A percentile compares a stretch with the other conserved stretches of the same genome.
Evolutionary conservation across 2,329 filamentous ascomycete species (phyloP).

Genomic region (Sporothrix curviconia): DNA sequence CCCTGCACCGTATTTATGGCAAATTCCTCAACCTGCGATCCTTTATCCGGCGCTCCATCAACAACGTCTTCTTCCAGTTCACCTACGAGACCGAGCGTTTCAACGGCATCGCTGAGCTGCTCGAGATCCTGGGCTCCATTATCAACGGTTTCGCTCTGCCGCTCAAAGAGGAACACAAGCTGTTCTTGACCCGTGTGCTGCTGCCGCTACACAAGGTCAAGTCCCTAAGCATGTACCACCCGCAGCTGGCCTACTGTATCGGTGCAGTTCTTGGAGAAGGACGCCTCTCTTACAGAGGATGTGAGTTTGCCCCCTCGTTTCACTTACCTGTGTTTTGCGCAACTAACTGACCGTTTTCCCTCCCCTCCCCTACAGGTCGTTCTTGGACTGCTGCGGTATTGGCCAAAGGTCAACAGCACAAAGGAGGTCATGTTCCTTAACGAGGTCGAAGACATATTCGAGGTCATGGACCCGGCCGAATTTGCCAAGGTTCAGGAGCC

Average conservation of each 20-base stretch:
- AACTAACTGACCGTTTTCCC: constrained; percentile 30
- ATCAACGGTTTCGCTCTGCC: constrained; percentile 98
- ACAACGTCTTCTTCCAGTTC: constrained; percentile 99
- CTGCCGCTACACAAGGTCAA: constrained; percentile 97
- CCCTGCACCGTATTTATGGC: constrained; percentile 93
- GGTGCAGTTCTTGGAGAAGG: constrained; percentile 98
- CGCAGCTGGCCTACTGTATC: constrained; percentile 96
- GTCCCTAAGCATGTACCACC: constrained; percentile 99
- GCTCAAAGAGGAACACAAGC: constrained; percentile 96
- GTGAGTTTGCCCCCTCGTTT: no score
- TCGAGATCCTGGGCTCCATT: constrained; percentile 96
- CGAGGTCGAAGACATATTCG: constrained; percentile 98
- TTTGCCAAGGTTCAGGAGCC: constrained; percentile 98
- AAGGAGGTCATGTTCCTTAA: constrained; percentile 99
- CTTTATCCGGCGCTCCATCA: constrained; percentile 96
- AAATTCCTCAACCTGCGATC: constrained; percentile 97
- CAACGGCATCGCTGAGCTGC: constrained; percentile 92
- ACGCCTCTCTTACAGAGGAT: constrained; percentile 94
- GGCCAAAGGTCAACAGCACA: constrained; percentile 99
- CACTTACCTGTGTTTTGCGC: not conserved
- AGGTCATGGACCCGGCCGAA: constrained; percentile 98
- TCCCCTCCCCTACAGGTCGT: no score
- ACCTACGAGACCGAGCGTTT: constrained; percentile 98
- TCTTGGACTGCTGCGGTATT: constrained; percentile 87
- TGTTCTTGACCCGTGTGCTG: constrained; percentile 89